Evolutionary conservation across 1,284 basidiomycete species (phyloP).

Genomic region (Agroathelia rolfsii): DNA sequence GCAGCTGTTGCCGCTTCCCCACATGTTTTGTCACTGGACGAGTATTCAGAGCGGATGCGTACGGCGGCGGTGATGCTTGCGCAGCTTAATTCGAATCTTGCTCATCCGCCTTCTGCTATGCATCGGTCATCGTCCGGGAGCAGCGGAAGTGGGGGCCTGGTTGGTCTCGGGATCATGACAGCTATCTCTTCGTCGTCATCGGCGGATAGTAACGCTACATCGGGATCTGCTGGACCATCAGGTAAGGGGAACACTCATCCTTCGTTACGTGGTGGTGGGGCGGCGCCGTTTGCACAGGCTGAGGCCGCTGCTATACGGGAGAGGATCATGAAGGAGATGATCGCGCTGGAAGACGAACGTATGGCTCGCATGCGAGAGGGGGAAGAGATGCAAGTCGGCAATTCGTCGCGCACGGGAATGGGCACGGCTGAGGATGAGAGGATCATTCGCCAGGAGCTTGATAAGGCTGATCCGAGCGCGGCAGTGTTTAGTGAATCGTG

Average conservation of each 20-base stretch:
- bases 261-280: conserved; percentile 18
- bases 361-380: conserved; percentile 87
- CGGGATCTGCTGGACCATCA: conserved; percentile 14
- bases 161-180: too few species aligned
- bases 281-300: conserved; percentile 63
- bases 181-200: not conserved
- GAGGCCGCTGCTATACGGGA: conserved; percentile 89
- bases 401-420: too few species aligned
- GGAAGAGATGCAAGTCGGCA: conserved; percentile 25
- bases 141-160: not conserved
- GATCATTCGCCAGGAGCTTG: conserved; percentile 88
- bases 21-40: conserved; percentile 65
- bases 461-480: conserved; percentile 94
- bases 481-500: conserved; percentile 94
- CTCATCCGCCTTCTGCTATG: conserved; percentile 37
- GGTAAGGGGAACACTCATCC: conserved; percentile 21
- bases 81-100: conserved; percentile 83
- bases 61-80: conserved; percentile 98
- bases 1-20: too few species aligned
- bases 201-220: too few species aligned
- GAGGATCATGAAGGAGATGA: conserved; percentile 98
- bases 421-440: conserved; percentile 83
- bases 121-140: conserved; percentile 9
- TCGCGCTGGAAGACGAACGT: conserved; percentile 90
- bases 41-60: conserved; percentile 97